phyloP scores from a whole-genome alignment of 495 filamentous ascomycete species.

The Penicillium nucicola region DNA sequence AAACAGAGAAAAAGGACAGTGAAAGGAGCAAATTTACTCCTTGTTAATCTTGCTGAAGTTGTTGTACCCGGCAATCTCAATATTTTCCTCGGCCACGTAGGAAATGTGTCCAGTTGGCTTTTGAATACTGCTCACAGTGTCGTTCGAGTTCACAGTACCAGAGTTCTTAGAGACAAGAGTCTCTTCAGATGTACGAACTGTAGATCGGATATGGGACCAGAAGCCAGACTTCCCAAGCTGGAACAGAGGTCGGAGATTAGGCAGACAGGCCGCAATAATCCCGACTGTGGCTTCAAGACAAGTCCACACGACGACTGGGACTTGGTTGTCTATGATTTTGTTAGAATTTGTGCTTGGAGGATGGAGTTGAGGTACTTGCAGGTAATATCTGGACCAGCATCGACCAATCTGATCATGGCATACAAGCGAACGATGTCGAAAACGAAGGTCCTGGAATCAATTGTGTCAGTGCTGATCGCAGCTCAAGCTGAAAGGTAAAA shows the following conservation, averaged over 20 bases:
- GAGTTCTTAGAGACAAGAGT: slow-evolving; percentile 2
- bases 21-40: not conserved
- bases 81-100: slow-evolving; percentile 6
- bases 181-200: slow-evolving; percentile 9
- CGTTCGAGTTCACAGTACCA: slow-evolving; percentile 1
- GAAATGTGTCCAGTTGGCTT: slow-evolving; percentile 1
- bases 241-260: slow-evolving; percentile 26
- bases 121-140: slow-evolving; percentile 1
- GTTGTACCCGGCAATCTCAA: slow-evolving; percentile 16
- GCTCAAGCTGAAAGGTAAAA: not conserved
- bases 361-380: slow-evolving; percentile 9
- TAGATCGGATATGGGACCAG: slow-evolving; percentile 23
- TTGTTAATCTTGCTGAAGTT: not conserved
- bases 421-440: slow-evolving; percentile 19
- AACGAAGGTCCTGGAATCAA: slow-evolving; percentile 13
- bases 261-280: slow-evolving; percentile 26
- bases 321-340: slow-evolving; percentile 19
- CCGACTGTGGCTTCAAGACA: slow-evolving; percentile 24
- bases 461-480: not conserved
- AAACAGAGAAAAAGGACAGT: not conserved
- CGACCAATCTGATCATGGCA: slow-evolving; percentile 17
- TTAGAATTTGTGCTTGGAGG: not conserved
- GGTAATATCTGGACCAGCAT: slow-evolving; percentile 21
- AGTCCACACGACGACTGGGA: slow-evolving; percentile 25
- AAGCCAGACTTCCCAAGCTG: slow-evolving; percentile 13